phyloP scores from a whole-genome alignment of 2,329 filamentous ascomycete genomes.

The Alternaria atra region DNA sequence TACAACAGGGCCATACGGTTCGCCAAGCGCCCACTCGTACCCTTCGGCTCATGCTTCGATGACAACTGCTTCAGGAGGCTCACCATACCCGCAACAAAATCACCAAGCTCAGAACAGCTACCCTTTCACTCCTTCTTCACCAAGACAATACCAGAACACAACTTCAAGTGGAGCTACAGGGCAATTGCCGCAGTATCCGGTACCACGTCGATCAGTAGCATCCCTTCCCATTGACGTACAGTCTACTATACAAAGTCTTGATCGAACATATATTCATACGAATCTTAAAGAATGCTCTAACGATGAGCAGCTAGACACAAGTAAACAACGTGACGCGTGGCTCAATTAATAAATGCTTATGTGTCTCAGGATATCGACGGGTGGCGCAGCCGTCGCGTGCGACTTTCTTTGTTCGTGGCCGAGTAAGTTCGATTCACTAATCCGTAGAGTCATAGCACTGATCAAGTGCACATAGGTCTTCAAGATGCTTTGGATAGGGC shows the following conservation, averaged over 20 bases:
- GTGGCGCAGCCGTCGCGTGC: not conserved
- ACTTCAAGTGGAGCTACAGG: not conserved
- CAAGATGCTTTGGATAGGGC: not conserved
- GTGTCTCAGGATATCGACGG: not conserved
- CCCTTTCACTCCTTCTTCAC: not conserved
- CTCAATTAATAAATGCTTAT: not conserved
- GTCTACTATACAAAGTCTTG: not conserved
- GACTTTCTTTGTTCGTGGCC: not conserved
- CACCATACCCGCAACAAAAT: no score
- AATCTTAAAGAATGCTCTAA: not conserved
- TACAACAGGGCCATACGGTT: no score
- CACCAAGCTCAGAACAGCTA: not conserved
- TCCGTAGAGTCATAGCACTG: not conserved
- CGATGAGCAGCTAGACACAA: not conserved
- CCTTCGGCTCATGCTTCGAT: no score
- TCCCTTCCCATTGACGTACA: not conserved
- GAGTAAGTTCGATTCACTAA: not conserved
- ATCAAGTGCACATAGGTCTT: not conserved
- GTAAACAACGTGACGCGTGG: fast-evolving
- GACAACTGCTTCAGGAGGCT: no score
- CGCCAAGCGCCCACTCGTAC: no score
- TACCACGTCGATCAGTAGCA: not conserved
- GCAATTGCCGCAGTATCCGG: not conserved
- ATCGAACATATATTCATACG: not conserved
- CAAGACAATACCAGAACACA: no score